These are phyloP conservation scores for Samsoniella hepiali DNA, from an alignment of 2,329 filamentous ascomycete species.

Conservation along the genomic window DNA sequence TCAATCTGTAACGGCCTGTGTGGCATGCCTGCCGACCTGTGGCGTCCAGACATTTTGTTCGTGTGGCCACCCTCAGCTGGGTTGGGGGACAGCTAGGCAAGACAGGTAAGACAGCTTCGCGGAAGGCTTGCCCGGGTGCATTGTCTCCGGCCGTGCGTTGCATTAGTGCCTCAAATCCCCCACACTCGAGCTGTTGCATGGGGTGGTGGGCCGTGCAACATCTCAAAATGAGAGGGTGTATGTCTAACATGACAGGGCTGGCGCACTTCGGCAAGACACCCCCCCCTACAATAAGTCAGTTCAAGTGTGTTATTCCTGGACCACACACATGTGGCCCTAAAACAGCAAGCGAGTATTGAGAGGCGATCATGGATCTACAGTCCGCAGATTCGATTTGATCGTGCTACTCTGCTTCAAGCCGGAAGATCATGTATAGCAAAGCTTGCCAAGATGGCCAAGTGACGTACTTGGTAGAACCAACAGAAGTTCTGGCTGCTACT, in stretches of 20 bases:
- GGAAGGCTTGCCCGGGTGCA: constrained; percentile 4
- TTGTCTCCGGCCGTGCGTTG: constrained; percentile 2
- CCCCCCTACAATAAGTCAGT: too few relatives aligned
- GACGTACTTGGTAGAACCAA: too few relatives aligned
- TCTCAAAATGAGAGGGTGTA: not conserved
- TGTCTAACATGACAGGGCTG: not conserved
- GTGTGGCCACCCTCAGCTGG: not conserved
- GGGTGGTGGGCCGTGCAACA: not conserved
- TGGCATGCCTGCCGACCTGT: too few relatives aligned
- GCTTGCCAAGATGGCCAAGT: too few relatives aligned
- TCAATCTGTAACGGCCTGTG: not conserved
- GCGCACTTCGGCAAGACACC: not conserved
- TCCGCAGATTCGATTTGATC: not conserved
- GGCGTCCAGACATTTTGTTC: not conserved
- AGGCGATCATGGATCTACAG: not conserved
- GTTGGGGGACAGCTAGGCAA: not conserved
- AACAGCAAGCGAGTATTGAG: not conserved
- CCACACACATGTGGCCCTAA: not conserved
- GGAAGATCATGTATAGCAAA: not conserved
- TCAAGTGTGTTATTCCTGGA: not conserved
- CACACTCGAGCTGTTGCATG: not conserved
- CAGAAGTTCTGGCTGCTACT: too few relatives aligned
- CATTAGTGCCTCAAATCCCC: not conserved
- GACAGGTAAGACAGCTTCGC: not conserved
- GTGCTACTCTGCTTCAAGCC: not conserved